These are phyloP conservation scores for Amanita molliuscula DNA, from an alignment of 768 basidiomycete species.

Conservation along the genomic window DNA sequence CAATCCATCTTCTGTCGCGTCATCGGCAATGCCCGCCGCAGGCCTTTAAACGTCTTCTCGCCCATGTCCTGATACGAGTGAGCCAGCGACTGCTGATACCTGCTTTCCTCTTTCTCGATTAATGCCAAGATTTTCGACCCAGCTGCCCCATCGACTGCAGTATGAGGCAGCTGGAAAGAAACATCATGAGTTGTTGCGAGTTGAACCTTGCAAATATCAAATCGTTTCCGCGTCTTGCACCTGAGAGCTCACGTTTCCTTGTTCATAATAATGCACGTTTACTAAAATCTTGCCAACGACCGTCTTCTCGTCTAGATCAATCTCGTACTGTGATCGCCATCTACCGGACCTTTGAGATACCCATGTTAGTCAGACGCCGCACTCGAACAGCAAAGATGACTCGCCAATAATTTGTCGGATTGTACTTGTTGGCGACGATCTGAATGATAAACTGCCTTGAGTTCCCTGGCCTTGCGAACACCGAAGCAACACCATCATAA, in stretches of 20 bases:
- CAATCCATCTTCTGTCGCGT: conserved; percentile 94
- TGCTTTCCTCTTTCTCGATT: conserved; percentile 69
- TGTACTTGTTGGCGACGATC: conserved; percentile 94
- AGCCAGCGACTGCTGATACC: conserved; percentile 71
- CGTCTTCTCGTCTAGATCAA: conserved; percentile 54
- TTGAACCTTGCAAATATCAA: conserved; percentile 57
- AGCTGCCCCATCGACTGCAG: conserved; percentile 39
- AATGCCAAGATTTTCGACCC: conserved; percentile 72
- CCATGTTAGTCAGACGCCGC: not conserved
- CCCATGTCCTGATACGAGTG: conserved; percentile 83
- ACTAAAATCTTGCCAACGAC: conserved; percentile 68
- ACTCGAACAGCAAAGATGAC: conserved; percentile 6
- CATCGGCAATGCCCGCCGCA: conserved; percentile 84
- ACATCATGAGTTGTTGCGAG: conserved; percentile 65
- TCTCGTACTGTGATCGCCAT: conserved; percentile 82
- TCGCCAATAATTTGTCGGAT: conserved; percentile 87
- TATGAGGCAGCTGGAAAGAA: conserved; percentile 52
- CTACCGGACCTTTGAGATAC: conserved; percentile 67
- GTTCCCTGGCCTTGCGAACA: conserved; percentile 46
- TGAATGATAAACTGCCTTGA: conserved; percentile 54
- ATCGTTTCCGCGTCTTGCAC: not conserved
- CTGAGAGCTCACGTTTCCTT: conserved; percentile 66
- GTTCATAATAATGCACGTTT: conserved; percentile 96
- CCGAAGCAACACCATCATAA: conserved; percentile 63
- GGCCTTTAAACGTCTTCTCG: conserved; percentile 87